Evolutionary conservation across 768 basidiomycete genomes (phyloP), one percentile per base, ranked within the genome.

Genomic region (Russula sp.): DNA sequence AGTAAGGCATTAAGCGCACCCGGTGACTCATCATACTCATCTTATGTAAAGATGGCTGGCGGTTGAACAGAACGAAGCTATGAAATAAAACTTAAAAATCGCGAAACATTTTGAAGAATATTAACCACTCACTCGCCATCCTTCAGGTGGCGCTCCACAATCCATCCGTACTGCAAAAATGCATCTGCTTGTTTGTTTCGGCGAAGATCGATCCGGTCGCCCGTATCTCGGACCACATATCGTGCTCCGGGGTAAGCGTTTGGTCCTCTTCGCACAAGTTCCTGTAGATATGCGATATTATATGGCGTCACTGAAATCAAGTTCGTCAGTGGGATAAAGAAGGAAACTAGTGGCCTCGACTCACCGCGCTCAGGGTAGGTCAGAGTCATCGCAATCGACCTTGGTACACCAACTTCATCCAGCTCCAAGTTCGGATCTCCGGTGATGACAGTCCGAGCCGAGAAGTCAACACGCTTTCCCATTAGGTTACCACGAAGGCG

Each of bases 21-120:
- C 95, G 87, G 79, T 98, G 97, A 75, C 92, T 92, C 97, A 98
- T 98, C 97, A 98, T 98, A 81, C 94, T 96, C 97, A 98, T 98
- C 77, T 99, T 99, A 76, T 99, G 97, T 75, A 98, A 77, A 83
- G 88, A 91, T 13, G 97, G 97, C 73, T 99, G 97, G 59, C 97
- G 95, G 75, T 99, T 98, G 80, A 99, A 98, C 58, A 99, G 79
- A 24, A 98, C 91, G 69, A 80, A 94, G 72, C 92, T 94, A 65
- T 7, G 40, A 44, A 59, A 65, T 7, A 38, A 44, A 59, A 24
- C 14, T 1, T n/a, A 56, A 28, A 65, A 60, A 51, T 57, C 52
- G 20, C 10, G 8, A 14, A n/a, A 28, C 26, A 48, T 13, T 0
- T 2, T 5, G n/a, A 16, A 50, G 16, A 61, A 46, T 26, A 26